Evolutionary conservation across 2,329 filamentous ascomycete genomes (phyloP), one percentile per base, ranked within the genome.

Genomic region (Piedraia hortae): DNA sequence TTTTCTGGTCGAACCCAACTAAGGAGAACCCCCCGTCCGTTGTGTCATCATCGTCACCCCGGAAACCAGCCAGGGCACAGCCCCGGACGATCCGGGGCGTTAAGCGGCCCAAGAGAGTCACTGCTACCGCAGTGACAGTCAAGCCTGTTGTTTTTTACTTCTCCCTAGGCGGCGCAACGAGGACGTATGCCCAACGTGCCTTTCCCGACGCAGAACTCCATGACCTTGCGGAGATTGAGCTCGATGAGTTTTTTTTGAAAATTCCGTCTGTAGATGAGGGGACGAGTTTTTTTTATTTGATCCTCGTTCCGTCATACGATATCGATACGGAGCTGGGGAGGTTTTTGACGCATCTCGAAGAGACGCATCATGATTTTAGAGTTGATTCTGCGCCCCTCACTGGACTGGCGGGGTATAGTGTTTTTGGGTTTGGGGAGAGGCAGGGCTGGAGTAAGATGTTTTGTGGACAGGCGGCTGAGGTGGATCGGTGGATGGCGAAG

Each of bases 401-500:
- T 0, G 50, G 56, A 1, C 46, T 93, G 9, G 51, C 80, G 2
- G 82, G 82, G 5, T 93, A 90, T 40, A 75, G 75, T 0, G 78
- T 93, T 0, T 93, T 93, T 49, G 85, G 85, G 0, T 72, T 91
- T 37, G 82, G 82, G 10, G 82, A 93, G 42, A 65, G 61, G 29
- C 74, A 89, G 41, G 77, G 73, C 26, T 97, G 85, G 82, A 75
- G 70, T 0, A 78, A 90, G 45, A 62, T 69, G 27, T 97, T 80
- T 47, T 91, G 82, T 42, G 78, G 75, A 29, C 82, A 93, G 42
- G 82, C 82, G 2, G 73, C 69, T 37, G 69, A 90, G 33, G 55
- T 88, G 3, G 82, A 97, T 42, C 78, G 66, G 41, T 93, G 85
- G 82, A 74, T 97, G 72, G 78, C 82, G n/a, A 88, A 78, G 41